Evolutionary conservation across 148 eudicot species (phyloP).

Genomic region (Chenopodium berlandieri): DNA sequence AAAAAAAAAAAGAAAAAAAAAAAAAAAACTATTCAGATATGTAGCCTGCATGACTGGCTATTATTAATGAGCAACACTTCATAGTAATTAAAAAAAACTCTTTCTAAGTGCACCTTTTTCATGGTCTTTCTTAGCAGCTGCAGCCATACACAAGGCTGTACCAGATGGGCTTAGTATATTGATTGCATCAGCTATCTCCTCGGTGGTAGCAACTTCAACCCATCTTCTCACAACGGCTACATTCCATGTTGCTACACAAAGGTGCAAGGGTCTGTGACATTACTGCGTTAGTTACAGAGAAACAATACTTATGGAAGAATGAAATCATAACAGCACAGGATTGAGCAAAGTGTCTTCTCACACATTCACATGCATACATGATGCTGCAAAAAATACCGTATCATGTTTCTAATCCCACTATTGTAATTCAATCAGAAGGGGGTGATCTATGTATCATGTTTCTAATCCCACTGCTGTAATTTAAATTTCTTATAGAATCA

Average conservation of each 20-base stretch:
- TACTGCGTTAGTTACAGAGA: slow-evolving; percentile 16
- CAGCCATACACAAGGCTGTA: slow-evolving; percentile 96
- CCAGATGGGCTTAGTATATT: slow-evolving; percentile 75
- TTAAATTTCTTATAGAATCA: not conserved
- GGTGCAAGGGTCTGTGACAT: slow-evolving; percentile 83
- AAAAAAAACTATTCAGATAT: not conserved
- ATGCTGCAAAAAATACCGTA: not conserved
- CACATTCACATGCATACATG: not conserved
- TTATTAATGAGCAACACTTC: not conserved
- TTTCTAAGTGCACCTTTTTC: slow-evolving; percentile 58
- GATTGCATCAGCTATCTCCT: slow-evolving; percentile 79
- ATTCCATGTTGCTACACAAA: slow-evolving; percentile 82
- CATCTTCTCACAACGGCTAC: slow-evolving; percentile 85
- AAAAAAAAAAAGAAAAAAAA: too few relatives aligned
- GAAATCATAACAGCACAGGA: not conserved
- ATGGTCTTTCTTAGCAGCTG: slow-evolving; percentile 89
- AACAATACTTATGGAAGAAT: not conserved
- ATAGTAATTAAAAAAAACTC: slow-evolving; percentile 5
- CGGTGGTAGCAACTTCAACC: slow-evolving; percentile 80
- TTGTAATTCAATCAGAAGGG: not conserved
- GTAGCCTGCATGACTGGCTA: not conserved
- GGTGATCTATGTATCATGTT: not conserved
- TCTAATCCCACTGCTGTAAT: not conserved
- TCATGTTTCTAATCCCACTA: not conserved
- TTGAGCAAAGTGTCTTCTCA: not conserved